phyloP scores from a whole-genome alignment of 1,284 basidiomycete species.

The Cutaneotrichosporon cutaneum region DNA sequence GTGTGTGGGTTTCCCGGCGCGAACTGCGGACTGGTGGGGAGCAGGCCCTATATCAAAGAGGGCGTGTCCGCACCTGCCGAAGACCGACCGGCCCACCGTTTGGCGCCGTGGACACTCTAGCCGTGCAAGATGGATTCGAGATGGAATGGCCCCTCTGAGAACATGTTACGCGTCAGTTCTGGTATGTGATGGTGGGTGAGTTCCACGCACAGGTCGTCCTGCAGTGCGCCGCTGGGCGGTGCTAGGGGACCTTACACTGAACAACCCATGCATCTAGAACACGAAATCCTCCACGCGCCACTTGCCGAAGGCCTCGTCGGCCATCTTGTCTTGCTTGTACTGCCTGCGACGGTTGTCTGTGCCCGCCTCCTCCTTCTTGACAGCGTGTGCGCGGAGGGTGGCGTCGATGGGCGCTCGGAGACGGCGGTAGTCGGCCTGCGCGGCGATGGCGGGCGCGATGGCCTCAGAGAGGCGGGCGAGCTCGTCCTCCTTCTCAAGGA shows the following conservation, averaged over 20 bases:
- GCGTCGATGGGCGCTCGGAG: slow-evolving; percentile 49
- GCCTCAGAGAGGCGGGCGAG: slow-evolving; percentile 35
- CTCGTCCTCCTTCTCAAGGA: slow-evolving; percentile 35
- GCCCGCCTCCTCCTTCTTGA: slow-evolving; percentile 24
- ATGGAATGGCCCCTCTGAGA: too few relatives aligned
- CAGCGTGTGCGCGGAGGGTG: slow-evolving; percentile 36
- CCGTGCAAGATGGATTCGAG: too few relatives aligned
- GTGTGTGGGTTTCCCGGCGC: too few relatives aligned
- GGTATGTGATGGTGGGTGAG: too few relatives aligned
- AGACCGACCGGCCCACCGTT: too few relatives aligned
- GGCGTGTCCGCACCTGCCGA: too few relatives aligned
- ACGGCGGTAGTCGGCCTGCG: slow-evolving; percentile 44
- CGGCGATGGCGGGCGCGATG: slow-evolving; percentile 38
- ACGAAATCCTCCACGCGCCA: slow-evolving; percentile 50
- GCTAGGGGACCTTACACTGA: not conserved
- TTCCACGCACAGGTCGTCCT: too few relatives aligned
- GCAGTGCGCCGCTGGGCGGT: too few relatives aligned
- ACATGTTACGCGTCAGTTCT: too few relatives aligned
- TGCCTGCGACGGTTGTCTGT: slow-evolving; percentile 4
- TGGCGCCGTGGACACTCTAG: too few relatives aligned
- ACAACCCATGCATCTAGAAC: slow-evolving; percentile 28
- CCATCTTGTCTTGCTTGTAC: slow-evolving; percentile 16
- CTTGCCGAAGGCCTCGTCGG: slow-evolving; percentile 45
- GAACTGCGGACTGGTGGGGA: too few relatives aligned
- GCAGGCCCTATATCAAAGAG: too few relatives aligned